Conservation (phyloP, 176 grass and related monocot genomes). For the Ampelocalamus luodianensis region DNA sequence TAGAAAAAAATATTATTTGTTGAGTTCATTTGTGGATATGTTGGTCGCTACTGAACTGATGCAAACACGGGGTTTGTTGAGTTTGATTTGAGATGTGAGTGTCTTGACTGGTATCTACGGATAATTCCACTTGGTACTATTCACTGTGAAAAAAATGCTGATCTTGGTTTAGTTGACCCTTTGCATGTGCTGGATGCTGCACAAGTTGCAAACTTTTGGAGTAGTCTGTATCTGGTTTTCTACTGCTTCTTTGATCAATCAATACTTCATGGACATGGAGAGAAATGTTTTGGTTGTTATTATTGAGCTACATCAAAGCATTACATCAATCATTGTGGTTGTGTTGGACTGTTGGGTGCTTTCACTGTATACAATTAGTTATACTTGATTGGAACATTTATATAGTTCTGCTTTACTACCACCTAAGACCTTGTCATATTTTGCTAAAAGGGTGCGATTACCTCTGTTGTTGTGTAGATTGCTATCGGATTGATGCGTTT, state of each 20-base stretch:
- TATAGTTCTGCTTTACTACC: slow-evolving; percentile 4
- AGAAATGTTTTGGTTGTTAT: not conserved
- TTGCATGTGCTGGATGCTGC: not conserved
- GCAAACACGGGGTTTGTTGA: not conserved
- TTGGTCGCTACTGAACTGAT: not conserved
- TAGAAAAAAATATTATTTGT: not conserved
- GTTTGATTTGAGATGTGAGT: not conserved
- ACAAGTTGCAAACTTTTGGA: not conserved
- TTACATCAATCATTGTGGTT: not conserved
- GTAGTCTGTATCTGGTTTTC: not conserved
- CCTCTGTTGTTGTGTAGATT: not conserved
- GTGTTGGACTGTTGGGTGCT: not conserved
- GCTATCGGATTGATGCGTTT: not conserved
- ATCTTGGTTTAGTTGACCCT: not conserved
- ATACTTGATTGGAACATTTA: not conserved
- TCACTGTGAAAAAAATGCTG: not conserved
- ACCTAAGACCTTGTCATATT: not conserved
- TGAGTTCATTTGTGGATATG: not conserved
- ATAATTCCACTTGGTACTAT: not conserved
- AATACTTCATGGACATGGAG: not conserved
- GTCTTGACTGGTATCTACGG: not conserved
- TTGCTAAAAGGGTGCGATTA: slow-evolving; percentile 21
- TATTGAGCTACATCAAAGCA: not conserved
- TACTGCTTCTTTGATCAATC: not conserved
- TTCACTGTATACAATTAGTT: not conserved